Evolutionary conservation across 768 basidiomycete species (phyloP).

Genomic region (Phaeotremella skinneri): DNA sequence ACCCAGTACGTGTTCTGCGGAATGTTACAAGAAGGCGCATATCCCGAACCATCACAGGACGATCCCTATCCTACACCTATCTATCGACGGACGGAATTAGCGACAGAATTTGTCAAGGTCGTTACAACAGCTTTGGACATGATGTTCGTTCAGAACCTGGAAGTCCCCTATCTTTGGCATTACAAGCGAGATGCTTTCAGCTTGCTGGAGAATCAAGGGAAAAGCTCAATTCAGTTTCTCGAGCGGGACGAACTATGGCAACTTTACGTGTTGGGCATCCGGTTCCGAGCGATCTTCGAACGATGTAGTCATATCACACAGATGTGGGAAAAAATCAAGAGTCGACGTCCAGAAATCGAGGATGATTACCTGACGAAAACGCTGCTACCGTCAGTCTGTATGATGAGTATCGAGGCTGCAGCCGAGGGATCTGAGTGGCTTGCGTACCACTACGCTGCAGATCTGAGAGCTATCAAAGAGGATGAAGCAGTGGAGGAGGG

Average conservation of each 20-base stretch:
- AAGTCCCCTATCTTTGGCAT: constrained; percentile 92
- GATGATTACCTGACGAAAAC: constrained; percentile 75
- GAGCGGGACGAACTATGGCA: constrained; percentile 80
- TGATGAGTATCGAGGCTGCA: constrained; percentile 73
- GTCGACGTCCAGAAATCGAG: constrained; percentile 54
- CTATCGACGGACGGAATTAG: constrained; percentile 61
- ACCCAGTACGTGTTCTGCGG: constrained; percentile 44
- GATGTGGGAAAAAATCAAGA: constrained; percentile 64
- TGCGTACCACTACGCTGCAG: constrained; percentile 68
- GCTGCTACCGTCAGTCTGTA: constrained; percentile 59
- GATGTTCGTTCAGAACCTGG: constrained; percentile 81
- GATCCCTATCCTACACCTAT: constrained; percentile 53
- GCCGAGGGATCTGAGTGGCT: constrained; percentile 92
- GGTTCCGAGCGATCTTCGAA: constrained; percentile 80
- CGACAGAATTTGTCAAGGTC: constrained; percentile 58
- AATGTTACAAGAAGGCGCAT: constrained; percentile 30
- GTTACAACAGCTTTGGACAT: constrained; percentile 75
- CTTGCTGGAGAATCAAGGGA: constrained; percentile 37
- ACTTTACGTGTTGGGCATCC: constrained; percentile 82
- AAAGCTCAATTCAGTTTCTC: constrained; percentile 57
- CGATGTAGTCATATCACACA: constrained; percentile 63
- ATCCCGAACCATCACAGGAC: constrained; percentile 19
- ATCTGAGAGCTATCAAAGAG: constrained; percentile 61
- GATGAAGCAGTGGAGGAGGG: constrained; percentile 47
- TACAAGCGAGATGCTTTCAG: constrained; percentile 89